Conservation (phyloP, 768 basidiomycete genomes). For the Pleurotus eryngii region DNA sequence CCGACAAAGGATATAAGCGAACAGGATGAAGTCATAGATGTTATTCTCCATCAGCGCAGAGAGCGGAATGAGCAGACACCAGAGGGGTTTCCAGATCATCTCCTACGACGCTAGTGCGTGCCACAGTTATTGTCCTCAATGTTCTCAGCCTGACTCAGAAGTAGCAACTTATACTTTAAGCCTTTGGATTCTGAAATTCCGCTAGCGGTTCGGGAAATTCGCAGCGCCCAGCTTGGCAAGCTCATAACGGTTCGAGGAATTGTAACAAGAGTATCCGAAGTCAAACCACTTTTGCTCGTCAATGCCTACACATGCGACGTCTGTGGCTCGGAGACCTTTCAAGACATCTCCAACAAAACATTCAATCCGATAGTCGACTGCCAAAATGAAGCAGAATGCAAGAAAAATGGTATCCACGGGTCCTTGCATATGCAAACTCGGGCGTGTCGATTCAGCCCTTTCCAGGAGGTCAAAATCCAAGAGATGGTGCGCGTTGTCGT, state of each 20-base stretch:
- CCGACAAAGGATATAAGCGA: slow-evolving; percentile 89
- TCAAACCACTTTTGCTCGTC: slow-evolving; percentile 94
- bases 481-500: slow-evolving; percentile 71
- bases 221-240: slow-evolving; percentile 80
- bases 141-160: background rate
- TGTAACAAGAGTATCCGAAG: slow-evolving; percentile 97
- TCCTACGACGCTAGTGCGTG: slow-evolving; percentile 93
- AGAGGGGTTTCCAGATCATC: slow-evolving; percentile 83
- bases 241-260: slow-evolving; percentile 97
- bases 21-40: slow-evolving; percentile 93
- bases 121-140: slow-evolving; percentile 10
- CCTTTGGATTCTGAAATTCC: slow-evolving; percentile 74
- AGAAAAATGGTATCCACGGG: slow-evolving; percentile 82
- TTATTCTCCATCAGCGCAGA: slow-evolving; percentile 90
- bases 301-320: slow-evolving; percentile 98
- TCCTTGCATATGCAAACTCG: slow-evolving; percentile 98
- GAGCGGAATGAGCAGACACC: slow-evolving; percentile 82
- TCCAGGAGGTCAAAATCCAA: slow-evolving; percentile 98
- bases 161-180: slow-evolving; percentile 91
- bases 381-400: slow-evolving; percentile 81
- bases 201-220: slow-evolving; percentile 90
- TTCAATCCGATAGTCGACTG: slow-evolving; percentile 90
- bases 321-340: slow-evolving; percentile 98
- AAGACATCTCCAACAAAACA: slow-evolving; percentile 89
- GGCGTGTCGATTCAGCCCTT: slow-evolving; percentile 94